Conservation (phyloP, 2,329 filamentous ascomycete genomes). For the Thelonectria discophora region DNA sequence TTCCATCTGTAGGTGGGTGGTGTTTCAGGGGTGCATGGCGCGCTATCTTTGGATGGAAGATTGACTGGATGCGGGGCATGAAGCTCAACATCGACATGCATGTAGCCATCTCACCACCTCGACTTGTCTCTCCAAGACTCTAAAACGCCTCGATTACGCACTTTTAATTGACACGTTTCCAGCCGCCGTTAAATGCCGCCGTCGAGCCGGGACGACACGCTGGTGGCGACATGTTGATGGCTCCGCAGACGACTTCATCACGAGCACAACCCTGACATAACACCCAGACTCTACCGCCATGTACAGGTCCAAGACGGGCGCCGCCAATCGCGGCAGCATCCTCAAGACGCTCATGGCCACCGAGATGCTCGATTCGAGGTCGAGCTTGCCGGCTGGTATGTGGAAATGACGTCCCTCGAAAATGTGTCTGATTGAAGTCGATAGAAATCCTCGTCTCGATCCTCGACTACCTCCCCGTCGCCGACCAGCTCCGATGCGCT, state of each 20-base stretch:
- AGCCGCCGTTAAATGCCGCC: conserved; percentile 27
- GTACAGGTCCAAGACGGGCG: conserved; percentile 55
- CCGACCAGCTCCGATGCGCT: conserved; percentile 87
- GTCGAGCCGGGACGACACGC: conserved; percentile 25
- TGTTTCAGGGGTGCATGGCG: too few relatives aligned
- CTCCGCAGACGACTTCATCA: too few relatives aligned
- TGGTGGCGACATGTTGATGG: conserved; percentile 35
- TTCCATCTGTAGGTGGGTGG: not conserved
- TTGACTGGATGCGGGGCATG: conserved; percentile 24
- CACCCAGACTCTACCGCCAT: conserved; percentile 41
- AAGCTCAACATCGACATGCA: conserved; percentile 7
- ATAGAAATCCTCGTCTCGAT: conserved; percentile 91
- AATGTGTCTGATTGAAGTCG: too few relatives aligned
- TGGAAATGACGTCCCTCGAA: too few relatives aligned
- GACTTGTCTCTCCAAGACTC: not conserved
- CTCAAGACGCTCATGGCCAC: conserved; percentile 82
- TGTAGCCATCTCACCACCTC: conserved; percentile 1
- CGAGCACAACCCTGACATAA: too few relatives aligned
- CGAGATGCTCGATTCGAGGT: conserved; percentile 80
- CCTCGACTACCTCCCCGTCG: conserved; percentile 86
- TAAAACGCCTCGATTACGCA: conserved; percentile 4
- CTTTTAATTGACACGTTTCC: not conserved
- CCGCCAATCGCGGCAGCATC: conserved; percentile 60
- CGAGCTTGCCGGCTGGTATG: conserved; percentile 86
- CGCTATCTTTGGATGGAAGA: conserved; percentile 1